Base-by-base conservation (phyloP, 2,329 filamentous ascomycete genomes). In the Fusarium compactum region DNA sequence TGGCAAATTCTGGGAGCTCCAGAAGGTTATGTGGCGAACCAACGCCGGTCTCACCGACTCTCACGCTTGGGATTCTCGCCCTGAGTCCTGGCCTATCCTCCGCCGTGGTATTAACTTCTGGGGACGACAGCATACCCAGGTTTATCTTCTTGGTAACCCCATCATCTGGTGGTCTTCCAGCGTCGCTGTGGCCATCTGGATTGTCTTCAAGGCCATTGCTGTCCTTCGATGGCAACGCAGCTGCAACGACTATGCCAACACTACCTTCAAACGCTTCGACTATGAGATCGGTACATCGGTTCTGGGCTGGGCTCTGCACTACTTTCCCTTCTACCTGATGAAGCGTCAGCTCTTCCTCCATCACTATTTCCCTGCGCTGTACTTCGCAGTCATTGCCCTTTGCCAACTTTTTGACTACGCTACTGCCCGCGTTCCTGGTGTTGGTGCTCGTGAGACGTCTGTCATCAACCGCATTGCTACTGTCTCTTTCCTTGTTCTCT, bases 251-350 rank as follows among this genome's bases (percentile, higher is more conserved):
- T 98, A 99, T 81, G 83, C 87, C 65, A 90, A 92, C 78, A 80
- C 89, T 51, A 92, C 88, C 41, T 97, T 98, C 86, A 97, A 97
- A 84, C 93, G 96, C 60, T 99, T 98, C 80, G 96, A 98, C 82
- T 98, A 98, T 78, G 96, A 99, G 82, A 89, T 98, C 64, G 96
- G 96, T 67, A 93, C 90, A 56, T 94, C 90, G 20, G 92, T 98
- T 32, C 88, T 99, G 11, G 96, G 92, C 73, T 99, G 96, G 96
- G 94, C 93, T 50, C 91, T 99, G 81, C 96, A 99, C 82, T 99
- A 98, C 85, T 98, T 99, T 86, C 96, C 96, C 14, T 99, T 99
- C 85, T 99, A 90, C 84, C 88, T 99, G 62, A 98, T 99, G 96
- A 90, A 96, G 79, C 94, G 96, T 75, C 96, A 99, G 82, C 90